Conservation (phyloP, 441 rosid genomes). For the Euphorbia schlechtendalii region DNA sequence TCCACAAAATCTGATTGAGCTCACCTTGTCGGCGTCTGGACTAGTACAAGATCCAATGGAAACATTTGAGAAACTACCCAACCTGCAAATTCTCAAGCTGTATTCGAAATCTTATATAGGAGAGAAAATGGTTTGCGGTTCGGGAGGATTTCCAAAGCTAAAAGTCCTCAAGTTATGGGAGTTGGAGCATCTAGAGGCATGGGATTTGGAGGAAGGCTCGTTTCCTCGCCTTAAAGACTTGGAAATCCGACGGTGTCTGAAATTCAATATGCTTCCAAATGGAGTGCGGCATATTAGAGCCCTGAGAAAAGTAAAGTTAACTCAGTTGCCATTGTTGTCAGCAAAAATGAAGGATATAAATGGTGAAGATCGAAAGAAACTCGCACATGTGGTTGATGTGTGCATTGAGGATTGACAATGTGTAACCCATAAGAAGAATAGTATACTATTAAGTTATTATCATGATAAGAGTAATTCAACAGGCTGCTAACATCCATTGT, state of each 20-base stretch:
- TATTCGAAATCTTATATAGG: neutral
- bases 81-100: neutral
- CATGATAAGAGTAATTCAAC: too few species aligned
- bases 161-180: slow-evolving; percentile 7
- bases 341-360: neutral
- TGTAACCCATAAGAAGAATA: too few species aligned
- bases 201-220: slow-evolving; percentile 8
- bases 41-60: neutral
- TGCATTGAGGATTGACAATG: slow-evolving; percentile 4
- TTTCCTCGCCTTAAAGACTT: neutral
- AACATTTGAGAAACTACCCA: neutral
- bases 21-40: slow-evolving; percentile 6
- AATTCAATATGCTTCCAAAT: slow-evolving; percentile 5
- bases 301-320: slow-evolving; percentile 3
- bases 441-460: too few species aligned
- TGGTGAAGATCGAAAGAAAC: slow-evolving; percentile 2
- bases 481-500: too few species aligned
- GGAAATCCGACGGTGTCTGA: slow-evolving; percentile 1
- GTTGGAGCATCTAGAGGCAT: neutral
- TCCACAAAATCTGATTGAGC: neutral
- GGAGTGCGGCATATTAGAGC: neutral
- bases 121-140: neutral
- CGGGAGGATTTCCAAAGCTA: slow-evolving; percentile 1
- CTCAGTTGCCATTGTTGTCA: neutral
- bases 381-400: neutral